These are phyloP conservation scores for Cornus florida DNA, from an alignment of 148 eudicot species.

Conservation along the genomic window DNA sequence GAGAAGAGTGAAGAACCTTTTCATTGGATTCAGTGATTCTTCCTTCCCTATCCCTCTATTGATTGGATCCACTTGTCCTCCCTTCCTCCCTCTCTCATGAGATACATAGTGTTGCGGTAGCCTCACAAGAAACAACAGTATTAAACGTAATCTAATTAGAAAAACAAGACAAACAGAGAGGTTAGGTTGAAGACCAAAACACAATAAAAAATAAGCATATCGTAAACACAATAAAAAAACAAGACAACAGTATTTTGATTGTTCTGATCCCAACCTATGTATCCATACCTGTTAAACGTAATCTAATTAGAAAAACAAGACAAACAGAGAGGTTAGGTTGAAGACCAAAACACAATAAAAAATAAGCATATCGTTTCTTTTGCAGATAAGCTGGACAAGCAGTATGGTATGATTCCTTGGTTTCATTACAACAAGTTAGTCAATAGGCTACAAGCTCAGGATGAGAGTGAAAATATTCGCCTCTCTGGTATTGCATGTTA, in stretches of 20 bases:
- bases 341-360: neutral
- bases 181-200: too few relatives aligned
- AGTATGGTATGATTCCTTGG: neutral
- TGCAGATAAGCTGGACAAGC: neutral
- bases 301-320: neutral
- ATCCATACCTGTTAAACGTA: conserved; percentile 63
- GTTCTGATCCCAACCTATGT: conserved; percentile 75
- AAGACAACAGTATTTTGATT: conserved; percentile 59
- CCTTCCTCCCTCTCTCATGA: too few relatives aligned
- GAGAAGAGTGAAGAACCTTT: too few relatives aligned
- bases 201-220: too few relatives aligned
- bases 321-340: neutral
- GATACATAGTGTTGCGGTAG: too few relatives aligned
- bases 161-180: too few relatives aligned
- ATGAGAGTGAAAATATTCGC: neutral
- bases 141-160: too few relatives aligned
- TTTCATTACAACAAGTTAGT: neutral
- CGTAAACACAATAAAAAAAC: too few relatives aligned
- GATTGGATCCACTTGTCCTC: too few relatives aligned
- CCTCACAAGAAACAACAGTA: too few relatives aligned
- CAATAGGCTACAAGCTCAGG: neutral
- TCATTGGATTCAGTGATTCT: neutral
- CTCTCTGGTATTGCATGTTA: neutral
- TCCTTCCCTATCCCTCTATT: too few relatives aligned
- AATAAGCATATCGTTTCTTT: neutral